Evolutionary conservation across 2,329 filamentous ascomycete species (phyloP).

Genomic region (Fusarium tricinctum): DNA sequence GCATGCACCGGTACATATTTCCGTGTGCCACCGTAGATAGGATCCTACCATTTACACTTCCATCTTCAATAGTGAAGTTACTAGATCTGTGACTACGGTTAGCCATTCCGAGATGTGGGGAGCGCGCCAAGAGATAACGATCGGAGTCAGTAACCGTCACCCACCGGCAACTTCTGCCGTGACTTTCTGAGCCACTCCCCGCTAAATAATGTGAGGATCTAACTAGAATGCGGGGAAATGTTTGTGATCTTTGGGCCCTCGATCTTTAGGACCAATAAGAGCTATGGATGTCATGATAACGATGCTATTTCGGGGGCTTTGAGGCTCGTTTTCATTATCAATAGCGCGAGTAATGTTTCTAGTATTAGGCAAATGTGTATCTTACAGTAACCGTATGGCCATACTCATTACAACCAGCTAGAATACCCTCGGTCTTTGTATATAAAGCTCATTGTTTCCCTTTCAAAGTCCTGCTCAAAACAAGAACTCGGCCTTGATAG

Average conservation of each 20-base stretch:
- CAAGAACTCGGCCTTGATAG: neutral
- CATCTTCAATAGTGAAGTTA: too few species aligned
- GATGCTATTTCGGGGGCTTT: neutral
- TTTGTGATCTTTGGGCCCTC: neutral
- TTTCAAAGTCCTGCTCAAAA: neutral
- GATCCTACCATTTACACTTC: too few species aligned
- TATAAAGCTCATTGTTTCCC: too few species aligned
- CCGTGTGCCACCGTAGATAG: too few species aligned
- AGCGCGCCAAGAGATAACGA: neutral
- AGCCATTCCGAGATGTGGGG: slow-evolving; percentile 20
- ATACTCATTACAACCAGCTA: too few species aligned
- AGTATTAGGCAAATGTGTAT: too few species aligned
- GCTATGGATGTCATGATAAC: neutral
- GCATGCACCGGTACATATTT: too few species aligned
- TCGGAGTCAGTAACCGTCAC: slow-evolving; percentile 11
- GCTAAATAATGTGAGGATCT: neutral
- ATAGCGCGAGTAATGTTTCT: fast-evolving
- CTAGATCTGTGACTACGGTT: slow-evolving; percentile 6
- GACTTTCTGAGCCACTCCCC: neutral
- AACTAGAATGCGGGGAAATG: slow-evolving; percentile 7
- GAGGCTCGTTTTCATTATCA: too few species aligned
- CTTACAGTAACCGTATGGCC: too few species aligned
- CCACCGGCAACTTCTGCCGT: slow-evolving; percentile 10
- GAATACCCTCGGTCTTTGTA: too few species aligned
- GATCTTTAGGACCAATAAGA: neutral